Base-by-base conservation (phyloP, 768 basidiomycete species). In the Scleroderma bovista region DNA sequence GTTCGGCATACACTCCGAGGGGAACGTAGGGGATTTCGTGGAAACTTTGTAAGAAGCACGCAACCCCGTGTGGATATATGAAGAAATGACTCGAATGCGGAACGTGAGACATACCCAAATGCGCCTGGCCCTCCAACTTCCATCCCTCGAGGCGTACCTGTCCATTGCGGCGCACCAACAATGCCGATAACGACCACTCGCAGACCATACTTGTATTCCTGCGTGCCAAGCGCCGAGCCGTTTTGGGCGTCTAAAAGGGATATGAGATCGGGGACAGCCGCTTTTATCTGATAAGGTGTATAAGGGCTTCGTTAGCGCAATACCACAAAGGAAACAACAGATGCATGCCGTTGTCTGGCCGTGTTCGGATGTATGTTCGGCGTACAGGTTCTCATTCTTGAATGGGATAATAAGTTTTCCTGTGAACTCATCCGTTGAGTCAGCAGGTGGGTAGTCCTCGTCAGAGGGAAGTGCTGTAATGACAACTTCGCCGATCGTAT, bases 261-360 rank as follows among this genome's bases (percentile, higher is more conserved):
- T 47, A 86, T 82, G 22, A 86, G 70, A 60, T 86, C 84, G 3
- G 84, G 84, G 11, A 86, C 84, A 31, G 74, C 72, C 29, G 75
- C 78, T 1, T 78, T 64, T 34, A 80, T 66, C 74, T 78, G 36
- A 22, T 51, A 56, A 3, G 36, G 58, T 52, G 23, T 58, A 45
- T 2, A 51, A 50, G 17, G 4, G 15, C n/a, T 34, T 56, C 44
- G 57, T 44, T 36, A 13, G 22, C 22, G 29, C 11, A 36, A 17
- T n/a, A 47, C 41, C 29, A 44, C 13, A 45, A 37, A 50, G 13
- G 16, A 39, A 26, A 10, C 45, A 6, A 34, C 45, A 37, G 3
- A 40, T 7, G 32, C 42, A 32, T 26, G 66, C 61, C 54, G 49
- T 58, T n/a, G 20, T 53, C 36, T 50, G 51, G 15, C 59, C 67